phyloP scores from a whole-genome alignment of 495 filamentous ascomycete genomes.

The Neohortaea acidophila region DNA sequence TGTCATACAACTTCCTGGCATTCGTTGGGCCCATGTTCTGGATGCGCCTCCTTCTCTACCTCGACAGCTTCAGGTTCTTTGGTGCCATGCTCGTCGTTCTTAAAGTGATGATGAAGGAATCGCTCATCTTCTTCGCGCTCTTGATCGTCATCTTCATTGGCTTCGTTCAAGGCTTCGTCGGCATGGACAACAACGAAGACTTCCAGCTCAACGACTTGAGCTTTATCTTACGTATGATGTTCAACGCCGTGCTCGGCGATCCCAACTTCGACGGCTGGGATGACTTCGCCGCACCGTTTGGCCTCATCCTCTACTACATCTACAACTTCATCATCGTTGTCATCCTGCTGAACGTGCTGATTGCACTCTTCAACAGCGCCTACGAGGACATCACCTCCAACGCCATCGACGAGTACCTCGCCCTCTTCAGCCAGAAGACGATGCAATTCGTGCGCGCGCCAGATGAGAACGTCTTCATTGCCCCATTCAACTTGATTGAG shows the following conservation, averaged over 20 bases:
- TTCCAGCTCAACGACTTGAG: conserved; percentile 38
- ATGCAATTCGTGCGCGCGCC: conserved; percentile 93
- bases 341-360: conserved; percentile 79
- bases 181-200: conserved; percentile 62
- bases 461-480: conserved; percentile 95
- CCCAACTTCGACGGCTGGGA: conserved; percentile 87
- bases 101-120: conserved; percentile 99
- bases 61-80: conserved; percentile 88
- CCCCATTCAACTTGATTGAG: conserved; percentile 85
- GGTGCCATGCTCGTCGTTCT: conserved; percentile 94
- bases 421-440: conserved; percentile 72
- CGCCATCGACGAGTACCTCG: conserved; percentile 87
- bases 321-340: conserved; percentile 97
- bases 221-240: conserved; percentile 81
- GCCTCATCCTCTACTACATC: conserved; percentile 81
- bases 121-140: conserved; percentile 93
- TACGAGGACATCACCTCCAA: conserved; percentile 94
- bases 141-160: conserved; percentile 72
- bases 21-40: conserved; percentile 95
- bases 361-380: conserved; percentile 90
- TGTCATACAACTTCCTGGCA: conserved; percentile 84
- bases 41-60: conserved; percentile 79
- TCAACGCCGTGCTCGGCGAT: conserved; percentile 72
- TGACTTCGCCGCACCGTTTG: conserved; percentile 60
- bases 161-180: conserved; percentile 91